Base-by-base conservation (phyloP, 164 flowering plant species). In the Kalanchoe fedtschenkoi region DNA sequence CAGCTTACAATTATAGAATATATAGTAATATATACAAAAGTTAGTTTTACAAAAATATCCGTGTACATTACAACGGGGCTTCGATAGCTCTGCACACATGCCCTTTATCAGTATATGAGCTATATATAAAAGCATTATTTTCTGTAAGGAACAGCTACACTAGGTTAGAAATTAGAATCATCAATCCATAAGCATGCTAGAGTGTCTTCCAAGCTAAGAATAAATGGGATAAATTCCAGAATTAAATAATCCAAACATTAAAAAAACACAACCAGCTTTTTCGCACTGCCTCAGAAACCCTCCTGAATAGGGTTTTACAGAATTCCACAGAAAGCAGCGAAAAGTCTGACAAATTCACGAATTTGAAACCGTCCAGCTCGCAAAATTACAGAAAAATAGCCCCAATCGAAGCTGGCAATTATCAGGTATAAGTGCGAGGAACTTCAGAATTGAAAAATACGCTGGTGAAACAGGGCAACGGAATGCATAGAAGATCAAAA, bases 131-230 rank as follows among this genome's bases (percentile, higher is more conserved):
- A 37, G 39, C 39, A 37, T 6, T 43, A 10, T n/a, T 43, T 21
- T n/a, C 5, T 21, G n/a, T n/a, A 43, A n/a, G 5, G 19, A 15
- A 43, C 51, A 43, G 6, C 24, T 24, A 43, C n/a, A 43, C n/a
- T 43, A n/a, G 51, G 22, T 7, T n/a, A 3, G 22, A 15, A n/a
- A n/a, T 43, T 24, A 43, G n/a, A 8, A 43, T n/a, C n/a, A n/a
- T 0, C 3, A 7, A 43, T n/a, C n/a, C 4, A 24, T 24, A 43
- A 3, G n/a, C n/a, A n/a, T n/a, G 24, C 51, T 43, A 43, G 10
- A 43, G 51, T 43, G 51, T 43, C 51, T 43, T 43, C 24, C 51
- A n/a, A 43, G 51, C 51, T n/a, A 43, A 43, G 51, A 21, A 43
- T n/a, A 43, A n/a, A n/a, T n/a, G n/a, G n/a, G n/a, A 37, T 8